These are phyloP conservation scores for Brettanomyces bruxellensis DNA, from an alignment of 805 yeast genomes.

Conservation along the genomic window DNA sequence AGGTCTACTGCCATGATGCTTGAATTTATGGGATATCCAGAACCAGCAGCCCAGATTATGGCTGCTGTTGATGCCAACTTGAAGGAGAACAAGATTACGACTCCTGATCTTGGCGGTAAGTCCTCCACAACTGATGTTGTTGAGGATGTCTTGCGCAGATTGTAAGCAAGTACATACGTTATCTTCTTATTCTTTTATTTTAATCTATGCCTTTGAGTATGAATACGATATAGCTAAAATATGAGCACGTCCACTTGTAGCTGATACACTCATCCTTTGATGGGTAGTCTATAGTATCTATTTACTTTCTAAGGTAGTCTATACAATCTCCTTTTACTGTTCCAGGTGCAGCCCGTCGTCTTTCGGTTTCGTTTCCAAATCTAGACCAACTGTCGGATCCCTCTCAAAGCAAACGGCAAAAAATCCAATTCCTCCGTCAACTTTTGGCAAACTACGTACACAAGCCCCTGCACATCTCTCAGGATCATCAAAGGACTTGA, in stretches of 20 bases:
- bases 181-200: not conserved
- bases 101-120: slow-evolving; percentile 94
- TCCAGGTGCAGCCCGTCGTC: not conserved
- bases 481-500: slow-evolving; percentile 39
- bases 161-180: slow-evolving; percentile 18
- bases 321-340: not conserved
- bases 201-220: not conserved
- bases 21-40: slow-evolving; percentile 88
- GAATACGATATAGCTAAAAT: not conserved
- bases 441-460: slow-evolving; percentile 74
- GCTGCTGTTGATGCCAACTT: slow-evolving; percentile 92
- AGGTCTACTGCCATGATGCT: slow-evolving; percentile 96
- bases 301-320: slow-evolving; percentile 24
- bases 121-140: slow-evolving; percentile 82
- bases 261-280: too few species aligned
- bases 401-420: slow-evolving; percentile 89
- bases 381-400: slow-evolving; percentile 2
- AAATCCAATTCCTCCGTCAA: slow-evolving; percentile 98
- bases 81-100: slow-evolving; percentile 64
- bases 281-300: not conserved
- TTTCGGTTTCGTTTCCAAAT: not conserved
- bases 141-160: slow-evolving; percentile 63
- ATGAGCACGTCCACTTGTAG: too few species aligned
- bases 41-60: slow-evolving; percentile 87
- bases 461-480: slow-evolving; percentile 72